Percentiles rank a stretch among this genome's conserved stretches.
Conservation (phyloP, 1,284 basidiomycete genomes). For the Flammula alnicola region DNA sequence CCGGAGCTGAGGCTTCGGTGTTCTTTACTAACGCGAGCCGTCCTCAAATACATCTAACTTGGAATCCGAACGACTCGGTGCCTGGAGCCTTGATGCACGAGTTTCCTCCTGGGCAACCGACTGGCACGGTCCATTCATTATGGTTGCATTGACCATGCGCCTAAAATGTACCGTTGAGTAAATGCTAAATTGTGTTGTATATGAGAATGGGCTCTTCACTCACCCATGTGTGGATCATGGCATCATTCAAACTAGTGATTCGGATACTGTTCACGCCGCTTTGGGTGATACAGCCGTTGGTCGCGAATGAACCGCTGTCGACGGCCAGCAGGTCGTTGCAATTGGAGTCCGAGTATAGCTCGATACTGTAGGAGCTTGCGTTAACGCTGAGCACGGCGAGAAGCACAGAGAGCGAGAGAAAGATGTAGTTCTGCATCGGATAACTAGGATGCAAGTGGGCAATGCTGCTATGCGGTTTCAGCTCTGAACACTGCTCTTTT, state of each 20-base stretch:
- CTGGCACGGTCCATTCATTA: constrained; percentile 5
- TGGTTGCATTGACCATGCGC: constrained; percentile 2
- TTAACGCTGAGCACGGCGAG: neutral
- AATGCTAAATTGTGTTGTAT: neutral
- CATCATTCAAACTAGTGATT: neutral
- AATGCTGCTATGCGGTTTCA: too few relatives aligned
- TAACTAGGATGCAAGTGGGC: too few relatives aligned
- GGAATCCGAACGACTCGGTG: constrained; percentile 4
- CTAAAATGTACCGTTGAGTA: neutral
- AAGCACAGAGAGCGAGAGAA: neutral
- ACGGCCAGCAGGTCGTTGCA: neutral
- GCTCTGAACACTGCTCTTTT: too few relatives aligned
- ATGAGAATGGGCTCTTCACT: neutral
- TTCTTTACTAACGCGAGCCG: neutral
- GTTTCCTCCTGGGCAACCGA: neutral
- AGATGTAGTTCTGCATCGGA: neutral
- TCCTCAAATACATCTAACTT: constrained; percentile 1
- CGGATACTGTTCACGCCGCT: constrained; percentile 5
- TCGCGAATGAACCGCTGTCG: constrained; percentile 1
- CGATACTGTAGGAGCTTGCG: constrained; percentile 2
- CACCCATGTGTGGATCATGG: constrained; percentile 9
- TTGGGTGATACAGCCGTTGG: constrained; percentile 4
- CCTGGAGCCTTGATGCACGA: constrained; percentile 4
- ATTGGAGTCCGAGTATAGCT: constrained; percentile 1
- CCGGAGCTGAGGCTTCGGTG: too few relatives aligned